Evolutionary conservation across 495 filamentous ascomycete genomes (phyloP), one percentile per base, ranked within the genome.

Genomic region (Cercophora samala): DNA sequence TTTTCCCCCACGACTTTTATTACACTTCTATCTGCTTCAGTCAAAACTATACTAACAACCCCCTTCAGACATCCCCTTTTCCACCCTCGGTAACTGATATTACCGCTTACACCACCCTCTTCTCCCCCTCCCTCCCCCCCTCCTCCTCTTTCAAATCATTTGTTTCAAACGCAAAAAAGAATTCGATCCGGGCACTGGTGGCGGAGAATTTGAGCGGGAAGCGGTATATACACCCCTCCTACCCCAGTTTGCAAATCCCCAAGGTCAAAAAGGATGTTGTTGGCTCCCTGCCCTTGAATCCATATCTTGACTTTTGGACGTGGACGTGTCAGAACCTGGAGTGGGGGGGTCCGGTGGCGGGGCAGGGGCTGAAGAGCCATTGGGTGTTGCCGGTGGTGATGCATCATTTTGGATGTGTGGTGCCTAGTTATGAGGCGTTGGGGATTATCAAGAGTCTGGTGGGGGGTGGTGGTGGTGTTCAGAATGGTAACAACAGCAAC

Each of bases 381-480:
- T 85, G 84, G 68, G 74, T 88, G 2, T 78, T 89, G 1, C 86
- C 87, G 6, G 72, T 90, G n/a, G 73, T 89, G 24, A 88, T 88
- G 80, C 87, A 90, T 75, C 87, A 90, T 73, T 89, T 89, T 74
- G 85, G 85, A 46, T 90, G 87, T 77, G 82, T 83, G 6, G 80
- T 82, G 15, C 87, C 87, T 1, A 79, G 77, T 21, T 84, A 86
- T 77, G 83, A 87, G 63, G 77, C 79, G 0, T 75, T 90, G 21
- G 67, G 70, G 26, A 70, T 86, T 11, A 79, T 90, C 25, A 74
- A 75, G n/a, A 69, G 78, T n/a, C 62, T 86, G 9, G 9, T 56
- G n/a, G n/a, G 5, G 22, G n/a, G n/a, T 5, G 52, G 3, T 17
- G 52, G 52, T 4, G 19, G 52, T 54, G 13, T 4, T 54, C 4